Base-by-base conservation (phyloP, 108 stramenopile genomes). In the Cylindrotheca fusiformis region DNA sequence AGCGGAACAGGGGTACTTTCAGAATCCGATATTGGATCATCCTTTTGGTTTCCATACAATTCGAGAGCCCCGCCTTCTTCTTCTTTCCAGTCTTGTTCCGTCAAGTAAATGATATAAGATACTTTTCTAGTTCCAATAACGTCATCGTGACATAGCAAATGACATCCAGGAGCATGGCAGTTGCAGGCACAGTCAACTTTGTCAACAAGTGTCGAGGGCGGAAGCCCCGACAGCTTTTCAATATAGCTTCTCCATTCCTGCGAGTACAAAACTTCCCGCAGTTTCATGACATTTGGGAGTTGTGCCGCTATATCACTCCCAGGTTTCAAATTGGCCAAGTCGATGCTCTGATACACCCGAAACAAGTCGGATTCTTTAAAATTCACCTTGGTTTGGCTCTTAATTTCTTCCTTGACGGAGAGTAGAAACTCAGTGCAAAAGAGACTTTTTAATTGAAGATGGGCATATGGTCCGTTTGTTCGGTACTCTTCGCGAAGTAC, bases 281-380 rank as follows among this genome's bases (percentile, higher is more conserved):
- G 63, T 55, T 79, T 85, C 79, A 92, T 78, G 32, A 97, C 64
- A 36, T 57, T 65, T 2, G 91, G 88, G 69, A 95, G 78, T 26
- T 80, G 77, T 10, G 32, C 41, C 1, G 80, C 79, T 19, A 74
- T 32, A 14, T 84, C 71, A n/a, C 70, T 56, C 65, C 63, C 70
- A 55, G 75, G 63, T 63, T 75, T 30, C 55, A 89, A 33, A 45
- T 86, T 87, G 54, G 82, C 91, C 58, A 95, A 62, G 68, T 95
- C 91, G 48, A 93, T 85, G 32, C 78, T 75, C 65, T 95, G 94
- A 56, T 93, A 97, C 30, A 98, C 86, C 31, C 95, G 91, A 67
- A 96, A 98, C 5, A 98, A 64, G 77, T 98, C 97, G 17, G 90
- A 90, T 63, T 98, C 97, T 65, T 98, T 98, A 72, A 96, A 97